Conservation (phyloP, 805 yeast species). For the Nakazawaea ambrosiae region DNA sequence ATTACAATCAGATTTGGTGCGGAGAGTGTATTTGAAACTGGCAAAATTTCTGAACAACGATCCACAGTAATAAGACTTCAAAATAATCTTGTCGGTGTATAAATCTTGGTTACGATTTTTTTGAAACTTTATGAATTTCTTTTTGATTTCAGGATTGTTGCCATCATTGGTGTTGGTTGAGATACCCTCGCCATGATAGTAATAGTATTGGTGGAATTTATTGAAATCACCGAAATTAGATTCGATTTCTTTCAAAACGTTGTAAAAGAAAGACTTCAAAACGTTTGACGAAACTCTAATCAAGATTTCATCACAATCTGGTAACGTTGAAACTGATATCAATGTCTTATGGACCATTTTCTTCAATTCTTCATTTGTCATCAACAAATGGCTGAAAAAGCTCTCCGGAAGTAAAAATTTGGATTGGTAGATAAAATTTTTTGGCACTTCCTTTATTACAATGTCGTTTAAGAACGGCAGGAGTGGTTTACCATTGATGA, state of each 20-base stretch:
- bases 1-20: conserved; percentile 10
- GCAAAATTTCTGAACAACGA: conserved; percentile 10
- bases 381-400: conserved; percentile 1
- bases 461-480: conserved; percentile 2
- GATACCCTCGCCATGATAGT: no score
- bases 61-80: conserved; percentile 8
- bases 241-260: conserved; percentile 1
- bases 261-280: conserved; percentile 5
- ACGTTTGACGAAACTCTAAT: conserved; percentile 7
- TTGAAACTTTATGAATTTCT: conserved; percentile 2
- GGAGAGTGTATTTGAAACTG: conserved; percentile 9
- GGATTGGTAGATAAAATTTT: conserved; percentile 9
- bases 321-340: conserved; percentile 8
- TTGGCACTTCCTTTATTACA: conserved; percentile 4
- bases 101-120: conserved; percentile 5
- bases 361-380: conserved; percentile 1
- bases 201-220: background rate
- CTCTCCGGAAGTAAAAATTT: conserved; percentile 8
- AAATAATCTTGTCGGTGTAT: conserved; percentile 2
- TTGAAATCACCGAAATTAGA: background rate
- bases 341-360: conserved; percentile 3
- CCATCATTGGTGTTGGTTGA: background rate
- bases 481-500: conserved; percentile 9
- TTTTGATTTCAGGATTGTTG: no score
- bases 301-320: conserved; percentile 9